Conservation (phyloP, 352 stramenopile genomes). For the Phytophthora quininea region DNA sequence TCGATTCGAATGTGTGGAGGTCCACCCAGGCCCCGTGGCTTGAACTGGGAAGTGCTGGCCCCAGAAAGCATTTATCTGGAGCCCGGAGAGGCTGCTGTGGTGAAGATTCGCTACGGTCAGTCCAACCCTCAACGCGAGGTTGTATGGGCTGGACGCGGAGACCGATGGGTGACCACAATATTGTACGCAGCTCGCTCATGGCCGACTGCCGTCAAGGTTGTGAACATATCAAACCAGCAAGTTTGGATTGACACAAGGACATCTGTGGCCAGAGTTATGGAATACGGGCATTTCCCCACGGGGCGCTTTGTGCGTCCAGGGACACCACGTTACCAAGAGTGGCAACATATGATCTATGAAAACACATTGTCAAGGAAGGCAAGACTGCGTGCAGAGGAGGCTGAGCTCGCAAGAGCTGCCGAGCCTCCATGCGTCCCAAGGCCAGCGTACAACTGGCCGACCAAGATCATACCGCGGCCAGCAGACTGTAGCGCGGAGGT, state of each 20-base stretch:
- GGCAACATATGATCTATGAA: slow-evolving; percentile 11
- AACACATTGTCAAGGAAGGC: neutral
- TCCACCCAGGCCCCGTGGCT: neutral
- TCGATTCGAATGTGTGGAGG: neutral
- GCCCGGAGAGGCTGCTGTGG: neutral
- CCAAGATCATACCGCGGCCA: neutral
- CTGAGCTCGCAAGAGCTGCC: neutral
- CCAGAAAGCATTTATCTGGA: neutral
- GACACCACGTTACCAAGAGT: slow-evolving; percentile 8
- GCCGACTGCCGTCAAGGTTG: neutral
- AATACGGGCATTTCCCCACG: neutral
- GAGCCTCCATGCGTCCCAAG: slow-evolving; percentile 3
- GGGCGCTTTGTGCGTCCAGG: slow-evolving; percentile 1
- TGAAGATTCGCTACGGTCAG: neutral
- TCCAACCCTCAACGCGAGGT: neutral
- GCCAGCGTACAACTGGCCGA: neutral
- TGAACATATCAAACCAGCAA: neutral
- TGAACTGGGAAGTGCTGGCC: too few species aligned
- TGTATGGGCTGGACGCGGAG: slow-evolving; percentile 1
- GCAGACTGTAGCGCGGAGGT: neutral
- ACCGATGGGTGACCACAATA: slow-evolving; percentile 5
- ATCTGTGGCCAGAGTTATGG: neutral
- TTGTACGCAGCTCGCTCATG: neutral
- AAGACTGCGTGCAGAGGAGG: neutral
- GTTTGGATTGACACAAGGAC: neutral